Evolutionary conservation across 495 filamentous ascomycete genomes (phyloP).

Genomic region (Xylaria acuta): DNA sequence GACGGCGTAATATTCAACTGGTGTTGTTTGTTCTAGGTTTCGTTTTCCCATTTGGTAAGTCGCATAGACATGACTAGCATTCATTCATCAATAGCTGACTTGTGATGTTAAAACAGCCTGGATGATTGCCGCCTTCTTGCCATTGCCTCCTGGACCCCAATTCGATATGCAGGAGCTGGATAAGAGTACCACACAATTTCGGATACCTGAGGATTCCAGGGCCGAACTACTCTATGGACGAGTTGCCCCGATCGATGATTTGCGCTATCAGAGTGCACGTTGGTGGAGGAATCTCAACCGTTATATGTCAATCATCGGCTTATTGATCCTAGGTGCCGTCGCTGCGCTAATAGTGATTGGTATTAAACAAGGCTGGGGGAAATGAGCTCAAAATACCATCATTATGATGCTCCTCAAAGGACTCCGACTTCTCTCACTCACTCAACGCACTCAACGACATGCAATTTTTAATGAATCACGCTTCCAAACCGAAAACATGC

Average conservation of each 20-base stretch:
- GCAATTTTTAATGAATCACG: conserved; percentile 26
- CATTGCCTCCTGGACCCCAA: conserved; percentile 67
- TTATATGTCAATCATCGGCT: conserved; percentile 79
- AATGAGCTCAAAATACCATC: conserved; percentile 22
- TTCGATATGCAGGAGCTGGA: conserved; percentile 52
- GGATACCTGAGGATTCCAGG: conserved; percentile 44
- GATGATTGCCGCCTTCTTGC: conserved; percentile 84
- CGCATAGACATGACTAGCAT: neutral
- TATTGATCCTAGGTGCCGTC: conserved; percentile 77
- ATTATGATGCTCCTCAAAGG: neutral
- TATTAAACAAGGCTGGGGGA: conserved; percentile 47
- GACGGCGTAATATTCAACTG: conserved; percentile 79
- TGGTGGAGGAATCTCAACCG: conserved; percentile 96
- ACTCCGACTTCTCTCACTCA: conserved; percentile 23
- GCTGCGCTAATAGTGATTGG: conserved; percentile 69
- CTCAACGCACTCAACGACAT: conserved; percentile 27
- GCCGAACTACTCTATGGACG: conserved; percentile 25
- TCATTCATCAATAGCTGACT: conserved; percentile 15
- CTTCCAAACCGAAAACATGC: neutral
- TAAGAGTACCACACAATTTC: conserved; percentile 32
- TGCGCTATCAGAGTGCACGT: conserved; percentile 76
- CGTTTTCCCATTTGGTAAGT: conserved; percentile 78
- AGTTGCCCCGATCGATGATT: conserved; percentile 61
- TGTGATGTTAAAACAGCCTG: conserved; percentile 60
- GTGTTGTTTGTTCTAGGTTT: conserved; percentile 89